Conservation (phyloP, 225 moss, liverwort and hornwort species). For the Climacium dendroides region DNA sequence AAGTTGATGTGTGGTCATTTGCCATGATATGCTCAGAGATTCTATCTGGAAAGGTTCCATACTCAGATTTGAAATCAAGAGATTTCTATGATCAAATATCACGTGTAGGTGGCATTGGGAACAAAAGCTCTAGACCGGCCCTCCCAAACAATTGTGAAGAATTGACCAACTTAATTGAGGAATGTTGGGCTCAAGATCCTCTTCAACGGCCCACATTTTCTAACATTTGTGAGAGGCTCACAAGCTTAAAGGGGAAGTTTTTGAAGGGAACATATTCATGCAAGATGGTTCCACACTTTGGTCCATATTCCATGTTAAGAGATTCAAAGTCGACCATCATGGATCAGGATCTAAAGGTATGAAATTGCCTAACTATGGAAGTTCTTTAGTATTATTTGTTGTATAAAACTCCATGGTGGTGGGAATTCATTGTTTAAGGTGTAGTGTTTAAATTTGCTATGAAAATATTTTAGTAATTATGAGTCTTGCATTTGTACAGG, state of each 20-base stretch:
- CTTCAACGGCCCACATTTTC: background rate
- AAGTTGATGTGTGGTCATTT: background rate
- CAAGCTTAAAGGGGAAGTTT: no score
- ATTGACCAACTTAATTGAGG: background rate
- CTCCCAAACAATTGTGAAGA: background rate
- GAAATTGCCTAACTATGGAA: no score
- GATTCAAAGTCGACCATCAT: accelerated
- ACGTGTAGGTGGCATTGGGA: accelerated
- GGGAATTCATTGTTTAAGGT: accelerated
- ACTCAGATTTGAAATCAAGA: accelerated
- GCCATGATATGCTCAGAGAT: no score
- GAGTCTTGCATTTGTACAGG: background rate
- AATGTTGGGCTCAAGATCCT: background rate
- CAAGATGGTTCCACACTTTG: background rate
- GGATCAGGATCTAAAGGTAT: background rate
- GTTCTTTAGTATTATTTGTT: background rate
- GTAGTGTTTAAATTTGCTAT: background rate
- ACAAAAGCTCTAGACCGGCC: accelerated
- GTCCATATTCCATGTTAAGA: accelerated
- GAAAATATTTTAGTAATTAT: background rate
- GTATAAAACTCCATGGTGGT: accelerated
- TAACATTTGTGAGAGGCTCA: background rate
- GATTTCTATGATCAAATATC: background rate
- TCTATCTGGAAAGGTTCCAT: background rate
- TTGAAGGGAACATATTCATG: no score